Percentiles rank a stretch among this genome's conserved stretches.
Evolutionary conservation across 768 basidiomycete genomes (phyloP).

Genomic region (Termitomyces eurrhizus): DNA sequence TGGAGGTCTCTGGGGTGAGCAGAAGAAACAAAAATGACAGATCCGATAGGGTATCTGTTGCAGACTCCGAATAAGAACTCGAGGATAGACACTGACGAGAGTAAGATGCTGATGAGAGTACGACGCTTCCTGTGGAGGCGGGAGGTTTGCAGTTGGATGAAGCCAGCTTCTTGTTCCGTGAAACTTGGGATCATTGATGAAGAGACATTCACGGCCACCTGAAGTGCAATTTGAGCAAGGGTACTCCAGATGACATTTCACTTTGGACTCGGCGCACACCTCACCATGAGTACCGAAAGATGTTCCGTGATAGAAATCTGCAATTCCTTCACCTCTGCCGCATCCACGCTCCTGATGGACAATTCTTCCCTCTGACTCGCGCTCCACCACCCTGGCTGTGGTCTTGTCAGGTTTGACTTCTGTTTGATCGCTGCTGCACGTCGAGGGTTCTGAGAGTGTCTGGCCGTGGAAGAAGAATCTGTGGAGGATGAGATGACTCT

Average conservation of each 20-base stretch:
- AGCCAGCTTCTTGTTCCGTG: slow-evolving; percentile 34
- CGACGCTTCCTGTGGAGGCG: too few relatives aligned
- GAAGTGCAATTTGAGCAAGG: slow-evolving; percentile 66
- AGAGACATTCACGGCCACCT: slow-evolving; percentile 62
- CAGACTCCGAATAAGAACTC: slow-evolving; percentile 10
- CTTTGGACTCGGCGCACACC: slow-evolving; percentile 73
- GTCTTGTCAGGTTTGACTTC: too few relatives aligned
- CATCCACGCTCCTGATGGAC: too few relatives aligned
- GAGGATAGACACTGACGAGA: slow-evolving; percentile 2
- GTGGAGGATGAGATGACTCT: too few relatives aligned
- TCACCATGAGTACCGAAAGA: slow-evolving; percentile 15
- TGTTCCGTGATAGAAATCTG: neutral
- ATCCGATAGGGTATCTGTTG: slow-evolving; percentile 11
- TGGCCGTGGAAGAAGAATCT: too few relatives aligned
- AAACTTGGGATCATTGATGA: slow-evolving; percentile 47
- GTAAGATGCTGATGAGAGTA: slow-evolving; percentile 27
- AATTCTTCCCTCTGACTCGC: too few relatives aligned
- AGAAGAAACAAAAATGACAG: slow-evolving; percentile 7
- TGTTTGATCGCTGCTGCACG: too few relatives aligned
- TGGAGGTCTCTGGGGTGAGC: slow-evolving; percentile 9
- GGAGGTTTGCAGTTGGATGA: slow-evolving; percentile 25
- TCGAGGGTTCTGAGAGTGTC: too few relatives aligned
- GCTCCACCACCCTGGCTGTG: too few relatives aligned
- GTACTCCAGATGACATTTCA: slow-evolving; percentile 65
- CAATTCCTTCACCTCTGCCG: too few relatives aligned